phyloP scores from a whole-genome alignment of 257 asterid species.

The Ajuga chamaepitys region DNA sequence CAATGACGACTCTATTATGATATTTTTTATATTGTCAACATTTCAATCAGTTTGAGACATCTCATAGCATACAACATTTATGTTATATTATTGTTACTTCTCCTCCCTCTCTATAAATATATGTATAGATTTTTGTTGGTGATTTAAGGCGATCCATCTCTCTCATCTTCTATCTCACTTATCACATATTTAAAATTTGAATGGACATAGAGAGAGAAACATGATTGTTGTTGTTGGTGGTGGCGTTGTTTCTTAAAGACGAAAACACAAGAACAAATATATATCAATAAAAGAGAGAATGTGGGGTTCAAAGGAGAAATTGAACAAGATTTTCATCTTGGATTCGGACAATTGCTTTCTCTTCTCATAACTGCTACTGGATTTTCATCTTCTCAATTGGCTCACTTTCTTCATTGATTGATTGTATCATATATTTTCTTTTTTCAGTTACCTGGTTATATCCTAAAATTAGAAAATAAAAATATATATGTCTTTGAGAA shows the following conservation, averaged over 20 bases:
- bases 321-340: conserved; percentile 34
- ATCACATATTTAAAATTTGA: too few relatives aligned
- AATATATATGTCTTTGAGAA: too few relatives aligned
- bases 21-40: conserved; percentile 3
- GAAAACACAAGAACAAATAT: background rate
- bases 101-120: background rate
- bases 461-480: too few relatives aligned
- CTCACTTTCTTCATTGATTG: background rate
- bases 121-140: background rate
- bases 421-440: too few relatives aligned
- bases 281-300: background rate
- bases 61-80: background rate
- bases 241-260: background rate
- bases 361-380: conserved; percentile 63
- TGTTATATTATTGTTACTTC: background rate
- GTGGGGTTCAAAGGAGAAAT: conserved; percentile 3
- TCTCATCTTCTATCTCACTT: too few relatives aligned
- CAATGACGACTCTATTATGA: background rate
- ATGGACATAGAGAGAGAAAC: background rate
- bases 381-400: conserved; percentile 59
- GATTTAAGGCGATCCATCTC: too few relatives aligned
- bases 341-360: conserved; percentile 56
- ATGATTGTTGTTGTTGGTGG: background rate
- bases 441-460: too few relatives aligned
- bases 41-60: conserved; percentile 11